A percentile compares a stretch with the other conserved stretches of the same genome.
These are phyloP conservation scores for Spathaspora sp. DNA, from an alignment of 1,139 yeast species.

Conservation along the genomic window DNA sequence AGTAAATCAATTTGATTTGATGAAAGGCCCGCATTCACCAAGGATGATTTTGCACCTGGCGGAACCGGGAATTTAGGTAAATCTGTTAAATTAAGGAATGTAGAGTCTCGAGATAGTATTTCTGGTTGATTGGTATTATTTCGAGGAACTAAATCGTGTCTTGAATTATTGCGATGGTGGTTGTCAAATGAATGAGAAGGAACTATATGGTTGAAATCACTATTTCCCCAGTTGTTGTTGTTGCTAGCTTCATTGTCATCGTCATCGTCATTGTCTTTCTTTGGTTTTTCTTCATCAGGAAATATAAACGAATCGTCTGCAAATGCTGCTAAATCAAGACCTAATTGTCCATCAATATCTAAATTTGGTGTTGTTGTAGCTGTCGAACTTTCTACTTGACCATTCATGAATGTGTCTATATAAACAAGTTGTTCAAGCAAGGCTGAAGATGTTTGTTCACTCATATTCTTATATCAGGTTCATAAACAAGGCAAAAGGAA, in stretches of 20 bases:
- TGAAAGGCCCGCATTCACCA: conserved; percentile 63
- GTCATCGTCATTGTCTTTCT: conserved; percentile 20
- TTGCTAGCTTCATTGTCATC: conserved; percentile 8
- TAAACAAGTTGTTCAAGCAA: conserved; percentile 73
- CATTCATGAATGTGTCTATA: conserved; percentile 68
- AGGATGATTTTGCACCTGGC: conserved; percentile 63
- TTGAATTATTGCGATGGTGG: not conserved
- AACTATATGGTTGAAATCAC: not conserved
- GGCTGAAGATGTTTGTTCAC: conserved; percentile 55
- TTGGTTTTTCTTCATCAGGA: conserved; percentile 75
- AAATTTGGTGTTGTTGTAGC: conserved; percentile 33
- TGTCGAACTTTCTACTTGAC: conserved; percentile 15
- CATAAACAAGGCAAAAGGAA: not conserved
- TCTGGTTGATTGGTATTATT: conserved; percentile 1
- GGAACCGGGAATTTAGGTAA: conserved; percentile 69
- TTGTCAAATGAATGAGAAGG: not conserved
- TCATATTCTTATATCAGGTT: conserved; percentile 5
- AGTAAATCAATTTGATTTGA: conserved; percentile 70
- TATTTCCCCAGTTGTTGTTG: conserved; percentile 6
- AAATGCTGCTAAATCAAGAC: conserved; percentile 74
- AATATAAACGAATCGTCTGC: conserved; percentile 77
- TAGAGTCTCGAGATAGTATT: not conserved
- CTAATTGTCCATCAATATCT: conserved; percentile 64
- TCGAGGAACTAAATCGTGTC: not conserved
- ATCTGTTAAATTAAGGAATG: conserved; percentile 13